phyloP scores from a whole-genome alignment of 371 early-diverging fungal genomes.

The Syncephalastrum sp. region DNA sequence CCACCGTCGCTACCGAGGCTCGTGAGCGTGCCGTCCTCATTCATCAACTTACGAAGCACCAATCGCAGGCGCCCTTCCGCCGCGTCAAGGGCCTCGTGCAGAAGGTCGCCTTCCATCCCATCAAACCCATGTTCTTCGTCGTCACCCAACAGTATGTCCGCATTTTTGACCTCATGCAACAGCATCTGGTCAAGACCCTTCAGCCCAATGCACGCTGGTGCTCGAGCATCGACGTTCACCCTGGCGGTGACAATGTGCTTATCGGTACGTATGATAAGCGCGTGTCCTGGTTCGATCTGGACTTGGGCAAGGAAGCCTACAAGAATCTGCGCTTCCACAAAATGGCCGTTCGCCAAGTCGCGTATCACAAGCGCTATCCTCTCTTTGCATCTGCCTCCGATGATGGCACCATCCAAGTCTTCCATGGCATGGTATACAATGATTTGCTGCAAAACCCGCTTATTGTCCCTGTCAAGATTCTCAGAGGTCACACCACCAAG shows the following conservation, averaged over 20 bases:
- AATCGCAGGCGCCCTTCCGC: conserved; percentile 88
- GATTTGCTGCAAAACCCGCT: conserved; percentile 94
- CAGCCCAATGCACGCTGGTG: conserved; percentile 90
- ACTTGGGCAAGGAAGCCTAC: conserved; percentile 89
- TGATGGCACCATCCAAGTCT: conserved; percentile 91
- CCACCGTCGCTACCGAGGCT: conserved; percentile 77
- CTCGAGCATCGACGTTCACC: conserved; percentile 92
- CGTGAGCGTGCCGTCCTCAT: conserved; percentile 73
- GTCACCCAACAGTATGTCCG: conserved; percentile 94
- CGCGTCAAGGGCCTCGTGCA: conserved; percentile 88
- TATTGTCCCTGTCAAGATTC: conserved; percentile 96
- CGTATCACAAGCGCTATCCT: conserved; percentile 87
- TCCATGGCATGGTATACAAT: conserved; percentile 96
- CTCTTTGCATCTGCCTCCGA: conserved; percentile 93
- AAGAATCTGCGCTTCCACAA: conserved; percentile 76
- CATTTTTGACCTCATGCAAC: conserved; percentile 89
- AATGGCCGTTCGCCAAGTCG: conserved; percentile 86
- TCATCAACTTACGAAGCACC: conserved; percentile 88
- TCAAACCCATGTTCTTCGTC: conserved; percentile 89
- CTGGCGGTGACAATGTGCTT: conserved; percentile 90
- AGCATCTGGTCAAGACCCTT: conserved; percentile 80
- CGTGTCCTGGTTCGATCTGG: conserved; percentile 96
- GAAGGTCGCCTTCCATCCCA: conserved; percentile 91
- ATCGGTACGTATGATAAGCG: conserved; percentile 94
- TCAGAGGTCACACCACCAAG: conserved; percentile 76